Conservation (phyloP, 2,329 filamentous ascomycete species). For the Talaromyces sp. region DNA sequence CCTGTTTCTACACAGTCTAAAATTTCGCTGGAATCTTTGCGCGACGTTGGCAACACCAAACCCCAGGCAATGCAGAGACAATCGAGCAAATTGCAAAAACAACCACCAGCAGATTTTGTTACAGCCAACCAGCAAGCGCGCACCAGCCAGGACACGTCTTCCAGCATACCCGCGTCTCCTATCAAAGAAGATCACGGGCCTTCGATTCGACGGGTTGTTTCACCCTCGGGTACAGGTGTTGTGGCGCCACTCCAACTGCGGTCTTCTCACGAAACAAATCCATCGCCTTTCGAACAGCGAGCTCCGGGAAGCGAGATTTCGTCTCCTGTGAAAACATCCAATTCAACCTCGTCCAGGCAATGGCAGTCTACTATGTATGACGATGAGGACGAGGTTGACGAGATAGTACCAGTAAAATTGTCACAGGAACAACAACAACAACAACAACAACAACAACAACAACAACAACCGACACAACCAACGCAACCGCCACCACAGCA, state of each 20-base stretch:
- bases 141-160: slow-evolving; percentile 19
- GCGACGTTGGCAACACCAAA: slow-evolving; percentile 30
- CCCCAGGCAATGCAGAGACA: slow-evolving; percentile 48
- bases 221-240: slow-evolving; percentile 24
- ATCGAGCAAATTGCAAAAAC: slow-evolving; percentile 68
- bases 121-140: slow-evolving; percentile 34
- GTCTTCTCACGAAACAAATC: slow-evolving; percentile 15
- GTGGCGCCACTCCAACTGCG: slow-evolving; percentile 17
- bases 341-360: not conserved
- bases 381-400: slow-evolving; percentile 1
- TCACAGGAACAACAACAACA: not conserved
- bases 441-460: no score
- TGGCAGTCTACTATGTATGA: not conserved
- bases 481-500: not conserved
- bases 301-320: not conserved
- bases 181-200: slow-evolving; percentile 21
- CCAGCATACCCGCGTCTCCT: slow-evolving; percentile 16
- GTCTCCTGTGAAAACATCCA: slow-evolving; percentile 11
- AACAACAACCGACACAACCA: not conserved
- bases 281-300: slow-evolving; percentile 12
- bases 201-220: slow-evolving; percentile 32
- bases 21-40: slow-evolving; percentile 40
- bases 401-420: not conserved
- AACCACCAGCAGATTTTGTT: slow-evolving; percentile 44
- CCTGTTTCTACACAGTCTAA: slow-evolving; percentile 43